Evolutionary conservation across 306 rosid genomes (phyloP), one percentile per base, ranked within the genome.

Genomic region (Cicer cuneatum): DNA sequence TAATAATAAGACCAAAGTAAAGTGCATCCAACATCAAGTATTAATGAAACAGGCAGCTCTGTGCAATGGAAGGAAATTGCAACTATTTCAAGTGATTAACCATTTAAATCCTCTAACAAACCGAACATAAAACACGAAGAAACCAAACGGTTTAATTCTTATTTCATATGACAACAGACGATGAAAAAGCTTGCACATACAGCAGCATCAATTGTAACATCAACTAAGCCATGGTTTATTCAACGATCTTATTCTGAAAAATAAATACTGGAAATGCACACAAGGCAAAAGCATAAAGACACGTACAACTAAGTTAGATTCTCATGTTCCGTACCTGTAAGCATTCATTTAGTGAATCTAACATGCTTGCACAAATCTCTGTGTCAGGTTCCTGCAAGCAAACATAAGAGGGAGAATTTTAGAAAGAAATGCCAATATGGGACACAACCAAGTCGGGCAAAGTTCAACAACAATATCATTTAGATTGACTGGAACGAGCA

Each of bases 361-460:
- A 78, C 87, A 94, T 94, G 77, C 87, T 94, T 51, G 96, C 97
- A 72, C 97, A 94, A 47, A 94, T 94, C 88, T 94, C 99, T 2
- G 99, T 94, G 78, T 94, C 99, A 67, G 97, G 99, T 74, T 94
- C 99, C 99, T 94, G 92, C 86, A 86, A 71, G 54, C 12, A 86
- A 52, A 71, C 24, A 68, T 47, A 69, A 70, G 46, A 18, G 66
- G 66, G 33, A 76, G 58, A 40, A 71, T 19, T 77, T 84, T 7
- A 81, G 62, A 42, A 47, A 62, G 12, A 38, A 73, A 56, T 63
- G 42, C 15, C 42, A 67, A 40, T 47, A 58, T 29, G 24, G 48
- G 67, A 52, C 52, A 69, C 38, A 14, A 52, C 33, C 19, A 56
- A 47, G 33, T 24, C 78, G 37, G 29, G 51, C 63, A 39, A 58